Base-by-base conservation (phyloP, 2,329 filamentous ascomycete genomes). In the Scleromitrula shiraiana region DNA sequence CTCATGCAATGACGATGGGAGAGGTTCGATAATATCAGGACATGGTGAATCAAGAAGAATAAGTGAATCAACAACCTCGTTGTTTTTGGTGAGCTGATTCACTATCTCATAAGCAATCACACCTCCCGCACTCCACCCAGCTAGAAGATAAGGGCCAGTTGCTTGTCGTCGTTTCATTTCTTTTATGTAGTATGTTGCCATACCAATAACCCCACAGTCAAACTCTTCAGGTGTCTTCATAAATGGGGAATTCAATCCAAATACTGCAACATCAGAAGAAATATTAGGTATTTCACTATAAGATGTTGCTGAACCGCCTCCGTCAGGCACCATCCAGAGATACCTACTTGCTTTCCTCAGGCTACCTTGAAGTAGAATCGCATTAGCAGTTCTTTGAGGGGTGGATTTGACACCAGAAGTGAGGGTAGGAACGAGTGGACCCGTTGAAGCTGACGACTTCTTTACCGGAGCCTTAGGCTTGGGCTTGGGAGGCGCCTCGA, bases 111-210 rank as follows among this genome's bases (percentile, higher is more conserved):
- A 87, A 35, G 83, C 82, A 50, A 82, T 80, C 40, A 87, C 82
- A 29, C 85, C 84, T 22, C 85, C 85, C 1, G 83, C 84, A n/a
- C 79, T 85, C 85, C 84, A 89, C 20, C 85, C 85, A 14, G 79
- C 76, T 1, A 88, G 66, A 42, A 75, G 73, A 65, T 86, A 87
- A 0, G 82, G 80, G 0, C 85, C 85, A 19, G 70, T 60, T 3
- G 83, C 79, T 65, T 88, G 83, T 42, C 83, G 81, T 5, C 79
- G 76, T 65, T 80, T 82, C 65, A 88, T 84, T 66, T 88, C 83
- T 4, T 73, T 68, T 32, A 85, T 75, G 65, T 82, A 85, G 61
- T 82, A 75, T 55, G 73, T 66, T 5, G 80, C 77, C 62, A 83
- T 78, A 22, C 79, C 78, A 57, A 81, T 76, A 46, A 85, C 77